Base-by-base conservation (phyloP, 2,329 filamentous ascomycete species). In the Phaeosphaeria sp. region DNA sequence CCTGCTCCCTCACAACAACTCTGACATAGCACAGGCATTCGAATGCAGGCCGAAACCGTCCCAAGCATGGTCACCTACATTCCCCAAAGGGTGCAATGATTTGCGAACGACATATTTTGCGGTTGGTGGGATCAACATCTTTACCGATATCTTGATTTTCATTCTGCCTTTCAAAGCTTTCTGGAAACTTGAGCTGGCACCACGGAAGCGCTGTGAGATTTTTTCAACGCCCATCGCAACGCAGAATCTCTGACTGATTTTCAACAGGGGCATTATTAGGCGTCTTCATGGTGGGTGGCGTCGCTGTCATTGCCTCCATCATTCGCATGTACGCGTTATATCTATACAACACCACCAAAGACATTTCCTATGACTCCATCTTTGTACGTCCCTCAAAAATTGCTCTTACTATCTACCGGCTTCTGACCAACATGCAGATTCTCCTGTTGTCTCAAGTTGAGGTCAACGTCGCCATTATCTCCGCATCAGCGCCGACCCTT, bases 401-500 rank as follows among this genome's bases (percentile, higher is more conserved):
- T 30, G 25, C 11, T 27, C 39, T 13, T 22, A 21, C n/a, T 42
- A 7, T 25, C 7, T 15, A 36, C 13, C 13, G 7, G 13, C 13
- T 11, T 13, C 30, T 36, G 13, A 36, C 11, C 30, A 36, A 9
- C 1, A 36, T 6, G 6, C 58, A 68, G 62, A 62, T 69, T 25
- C 62, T 68, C 21, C 56, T 80, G 18, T 79, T 78, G 75, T 76
- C 75, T 58, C 73, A 75, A 56, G 70, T 80, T 48, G 78, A 81
- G 58, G 72, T 79, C 15, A 76, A 76, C 56, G 63, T 79, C 23
- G 78, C 77, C 6, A 78, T 79, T 47, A 65, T 78, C 1, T 77
- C 78, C 9, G 74, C 78, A 2, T 79, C 72, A 1, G 65, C 79
- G 0, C 77, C 78, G 5, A 67, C 76, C 1, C 71, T 80, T 21